Base-by-base conservation (phyloP, 257 asterid species). In the Misopates orontium region DNA sequence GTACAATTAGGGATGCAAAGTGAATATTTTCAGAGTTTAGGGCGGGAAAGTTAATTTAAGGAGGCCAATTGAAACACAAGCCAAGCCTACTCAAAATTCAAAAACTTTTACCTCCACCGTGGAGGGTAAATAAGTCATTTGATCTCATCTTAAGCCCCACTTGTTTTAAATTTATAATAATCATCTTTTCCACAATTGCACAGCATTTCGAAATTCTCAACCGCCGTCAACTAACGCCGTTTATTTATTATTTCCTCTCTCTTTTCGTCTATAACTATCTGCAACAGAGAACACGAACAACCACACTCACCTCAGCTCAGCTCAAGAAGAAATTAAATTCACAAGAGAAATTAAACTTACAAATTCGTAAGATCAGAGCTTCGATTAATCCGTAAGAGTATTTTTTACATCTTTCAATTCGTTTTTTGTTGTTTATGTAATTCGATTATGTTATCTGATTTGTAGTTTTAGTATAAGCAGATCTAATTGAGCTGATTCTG, bases 141-240 rank as follows among this genome's bases (percentile, higher is more conserved):
- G 12, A 17, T 7, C 28, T 4, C 32, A 62, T n/a, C 40, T 40
- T 40, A 7, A 48, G 10, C 49, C 75, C 32, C 36, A 69, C 31
- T 13, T 39, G 11, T 32, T 60, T 25, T 25, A 48, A 28, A 28
- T 28, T 28, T 28, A 28, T 2, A 28, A 28, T 2, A 28, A 56
- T 7, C 12, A 11, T 55, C 67, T 25, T 32, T 41, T 22, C n/a
- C 68, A 10, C 57, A 10, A 14, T 41, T 76, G 58, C 47, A 39
- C 36, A 9, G 18, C 66, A 36, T 3, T 71, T 70, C 52, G 69
- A 73, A 77, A 19, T 25, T 78, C 68, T 44, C 60, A 57, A 58
- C 70, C 18, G 70, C 80, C 80, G 83, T 78, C 56, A 74, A 70
- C 67, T 74, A 71, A 78, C 83, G 80, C 70, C 83, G 83, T 78